Conservation (phyloP, 495 filamentous ascomycete genomes). For the Thermothielavioides terrestris region DNA sequence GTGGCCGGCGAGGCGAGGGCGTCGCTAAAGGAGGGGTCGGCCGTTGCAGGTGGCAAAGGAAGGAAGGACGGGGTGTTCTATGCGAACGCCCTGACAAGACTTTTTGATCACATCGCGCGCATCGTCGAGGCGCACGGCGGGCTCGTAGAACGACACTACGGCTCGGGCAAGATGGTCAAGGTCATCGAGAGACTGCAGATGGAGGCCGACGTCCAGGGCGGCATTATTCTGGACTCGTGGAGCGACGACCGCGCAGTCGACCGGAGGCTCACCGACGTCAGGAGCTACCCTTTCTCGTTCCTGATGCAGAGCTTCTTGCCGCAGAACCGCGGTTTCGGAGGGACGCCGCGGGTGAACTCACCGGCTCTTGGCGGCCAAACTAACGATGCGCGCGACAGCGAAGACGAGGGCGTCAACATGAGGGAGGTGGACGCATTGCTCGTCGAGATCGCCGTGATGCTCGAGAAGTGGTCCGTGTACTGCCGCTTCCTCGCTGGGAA, state of each 20-base stretch:
- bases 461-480: conserved; percentile 89
- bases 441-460: conserved; percentile 81
- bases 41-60: conserved; percentile 38
- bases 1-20: conserved; percentile 74
- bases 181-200: conserved; percentile 90
- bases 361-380: conserved; percentile 53
- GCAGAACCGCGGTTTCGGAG: conserved; percentile 46
- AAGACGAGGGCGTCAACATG: conserved; percentile 92
- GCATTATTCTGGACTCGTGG: conserved; percentile 93
- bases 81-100: conserved; percentile 76
- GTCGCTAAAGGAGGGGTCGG: conserved; percentile 55
- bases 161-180: conserved; percentile 82
- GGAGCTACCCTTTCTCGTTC: conserved; percentile 94
- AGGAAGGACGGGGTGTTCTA: conserved; percentile 75
- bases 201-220: conserved; percentile 95
- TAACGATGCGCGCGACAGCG: conserved; percentile 44
- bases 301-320: conserved; percentile 89
- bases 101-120: conserved; percentile 96
- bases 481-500: conserved; percentile 80
- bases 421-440: conserved; percentile 84
- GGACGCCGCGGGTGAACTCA: conserved; percentile 48
- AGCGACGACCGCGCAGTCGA: conserved; percentile 78
- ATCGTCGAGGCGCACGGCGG: conserved; percentile 87
- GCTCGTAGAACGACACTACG: conserved; percentile 90
- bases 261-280: conserved; percentile 83